phyloP scores from a whole-genome alignment of 306 rosid genomes.

The Prunus davidiana region DNA sequence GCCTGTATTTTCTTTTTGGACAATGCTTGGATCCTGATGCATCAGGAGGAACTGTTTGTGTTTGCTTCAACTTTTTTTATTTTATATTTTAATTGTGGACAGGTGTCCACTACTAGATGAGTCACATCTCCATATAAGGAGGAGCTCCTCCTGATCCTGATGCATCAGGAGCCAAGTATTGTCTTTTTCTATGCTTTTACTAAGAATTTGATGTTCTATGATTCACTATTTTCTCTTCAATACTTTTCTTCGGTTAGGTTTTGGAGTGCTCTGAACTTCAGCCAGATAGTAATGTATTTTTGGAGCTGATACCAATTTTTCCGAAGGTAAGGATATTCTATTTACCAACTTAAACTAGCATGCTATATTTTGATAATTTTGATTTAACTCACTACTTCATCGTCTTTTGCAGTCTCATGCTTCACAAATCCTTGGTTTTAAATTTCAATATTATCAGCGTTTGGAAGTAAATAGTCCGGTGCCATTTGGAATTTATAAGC shows the following conservation, averaged over 20 bases:
- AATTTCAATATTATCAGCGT: slow-evolving; percentile 94
- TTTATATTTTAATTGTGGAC: neutral
- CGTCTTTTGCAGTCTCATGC: slow-evolving; percentile 90
- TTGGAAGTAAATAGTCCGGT: slow-evolving; percentile 80
- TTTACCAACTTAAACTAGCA: neutral
- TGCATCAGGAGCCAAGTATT: slow-evolving; percentile 13
- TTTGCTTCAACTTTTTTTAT: neutral
- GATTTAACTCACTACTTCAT: slow-evolving; percentile 14
- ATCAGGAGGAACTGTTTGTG: neutral
- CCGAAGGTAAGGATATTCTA: slow-evolving; percentile 61
- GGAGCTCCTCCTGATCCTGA: neutral
- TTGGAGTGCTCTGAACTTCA: slow-evolving; percentile 86
- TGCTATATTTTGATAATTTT: slow-evolving; percentile 11
- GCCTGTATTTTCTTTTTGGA: neutral
- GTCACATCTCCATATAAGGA: neutral
- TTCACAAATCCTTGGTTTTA: slow-evolving; percentile 94
- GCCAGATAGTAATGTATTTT: slow-evolving; percentile 66
- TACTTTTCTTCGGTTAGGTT: slow-evolving; percentile 47
- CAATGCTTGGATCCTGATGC: neutral
- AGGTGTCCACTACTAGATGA: neutral
- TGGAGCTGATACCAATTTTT: slow-evolving; percentile 93
- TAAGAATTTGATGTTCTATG: neutral
- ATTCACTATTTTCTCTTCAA: neutral
- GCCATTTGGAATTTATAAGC: slow-evolving; percentile 88
- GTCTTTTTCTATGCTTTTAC: slow-evolving; percentile 2